Percentiles rank a stretch among this genome's conserved stretches.
phyloP scores from a whole-genome alignment of 441 rosid genomes.

The California macrophylla region DNA sequence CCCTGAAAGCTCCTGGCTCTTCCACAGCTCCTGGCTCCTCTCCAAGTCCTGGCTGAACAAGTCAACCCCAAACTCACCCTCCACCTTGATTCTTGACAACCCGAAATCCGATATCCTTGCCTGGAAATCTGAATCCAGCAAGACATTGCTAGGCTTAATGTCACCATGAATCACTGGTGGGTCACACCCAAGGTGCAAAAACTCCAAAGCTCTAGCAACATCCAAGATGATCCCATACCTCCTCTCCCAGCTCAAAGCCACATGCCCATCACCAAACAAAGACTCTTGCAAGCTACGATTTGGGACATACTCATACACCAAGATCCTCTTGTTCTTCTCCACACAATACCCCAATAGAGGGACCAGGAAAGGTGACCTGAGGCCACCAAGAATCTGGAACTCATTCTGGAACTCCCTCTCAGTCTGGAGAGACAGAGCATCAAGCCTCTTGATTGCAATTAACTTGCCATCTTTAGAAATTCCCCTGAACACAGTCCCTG shows the following conservation, averaged over 20 bases:
- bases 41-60: conserved; percentile 74
- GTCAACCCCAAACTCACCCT: conserved; percentile 69
- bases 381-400: conserved; percentile 86
- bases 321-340: conserved; percentile 57
- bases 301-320: conserved; percentile 88
- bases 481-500: conserved; percentile 84
- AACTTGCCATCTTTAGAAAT: conserved; percentile 60
- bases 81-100: conserved; percentile 71
- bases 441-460: conserved; percentile 74
- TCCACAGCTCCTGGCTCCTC: conserved; percentile 64
- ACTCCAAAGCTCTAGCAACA: conserved; percentile 76
- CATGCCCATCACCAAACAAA: conserved; percentile 50
- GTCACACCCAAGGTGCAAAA: conserved; percentile 73
- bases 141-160: conserved; percentile 83
- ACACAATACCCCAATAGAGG: conserved; percentile 70
- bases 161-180: conserved; percentile 98
- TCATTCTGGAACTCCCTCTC: conserved; percentile 91
- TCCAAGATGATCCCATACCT: conserved; percentile 60
- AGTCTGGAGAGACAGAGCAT: conserved; percentile 46
- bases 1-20: conserved; percentile 73
- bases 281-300: conserved; percentile 82
- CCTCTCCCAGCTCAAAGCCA: conserved; percentile 57
- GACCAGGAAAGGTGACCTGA: conserved; percentile 65
- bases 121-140: conserved; percentile 65
- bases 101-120: conserved; percentile 90